Base-by-base conservation (phyloP, 208 protist genomes). In the Leptomonas seymouri region DNA sequence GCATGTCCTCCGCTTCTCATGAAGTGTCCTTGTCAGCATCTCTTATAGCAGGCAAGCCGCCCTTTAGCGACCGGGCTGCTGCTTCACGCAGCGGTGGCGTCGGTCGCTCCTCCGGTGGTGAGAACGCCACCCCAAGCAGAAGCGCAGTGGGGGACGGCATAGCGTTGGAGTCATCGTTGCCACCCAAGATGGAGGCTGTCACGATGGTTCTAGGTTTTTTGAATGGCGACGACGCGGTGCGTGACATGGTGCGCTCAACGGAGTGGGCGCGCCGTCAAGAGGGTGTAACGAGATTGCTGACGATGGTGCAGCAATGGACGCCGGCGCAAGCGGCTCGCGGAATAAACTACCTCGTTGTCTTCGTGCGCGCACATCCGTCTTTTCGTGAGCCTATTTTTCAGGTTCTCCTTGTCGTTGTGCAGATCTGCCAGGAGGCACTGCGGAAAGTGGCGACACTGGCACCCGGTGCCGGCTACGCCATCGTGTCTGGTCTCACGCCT, bases 331-430 rank as follows among this genome's bases (percentile, higher is more conserved):
- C 79, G 31, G 79, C 77, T 51, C 46, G 80, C 7, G 67, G 84
- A 48, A 60, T 92, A 18, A 77, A 90, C 55, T 62, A 51, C 46
- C 55, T 94, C 7, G 57, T 94, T n/a, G 85, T 94, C 16, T 93
- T 80, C 50, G 61, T 96, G 3, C 80, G 85, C 25, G 68, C 74
- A 12, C 78, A 90, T 48, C 89, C 91, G 12, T 81, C 83, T 21
- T 91, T 87, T 51, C 64, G 84, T 6, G 89, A 96, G 66, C 86
- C 85, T 16, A 94, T 83, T 36, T 87, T 90, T 60, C 91, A 96
- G 59, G 89, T 94, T 18, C 88, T 91, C 53, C 72, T 85, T 27
- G 54, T 75, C 2, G 74, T 91, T 41, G 15, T 81, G 12, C 64
- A 67, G 23, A 45, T 83, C 15, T 74, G 91, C 28, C 74, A 85